Evolutionary conservation across 306 rosid genomes (phyloP).

Genomic region (Castanospermum australe): DNA sequence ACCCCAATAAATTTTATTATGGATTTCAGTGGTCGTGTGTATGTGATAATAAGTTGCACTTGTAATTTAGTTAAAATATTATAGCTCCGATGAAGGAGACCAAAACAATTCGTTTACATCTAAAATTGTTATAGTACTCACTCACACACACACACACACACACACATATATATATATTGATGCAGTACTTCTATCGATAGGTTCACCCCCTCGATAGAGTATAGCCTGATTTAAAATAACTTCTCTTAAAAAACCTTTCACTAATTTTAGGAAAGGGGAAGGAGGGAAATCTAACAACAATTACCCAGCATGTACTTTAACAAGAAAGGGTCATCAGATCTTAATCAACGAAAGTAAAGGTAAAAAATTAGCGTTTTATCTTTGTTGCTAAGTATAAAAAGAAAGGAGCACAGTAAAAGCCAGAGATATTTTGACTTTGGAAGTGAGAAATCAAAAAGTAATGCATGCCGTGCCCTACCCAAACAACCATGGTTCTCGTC

Average conservation of each 20-base stretch:
- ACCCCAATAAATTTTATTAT: too few relatives aligned
- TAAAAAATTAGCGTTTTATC: neutral
- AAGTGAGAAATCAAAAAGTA: slow-evolving; percentile 4
- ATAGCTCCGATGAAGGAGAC: too few relatives aligned
- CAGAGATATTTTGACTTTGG: neutral
- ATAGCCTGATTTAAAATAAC: neutral
- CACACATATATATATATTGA: too few relatives aligned
- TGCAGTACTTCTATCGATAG: neutral
- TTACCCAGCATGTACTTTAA: neutral
- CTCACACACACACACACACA: too few relatives aligned
- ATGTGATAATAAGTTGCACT: neutral
- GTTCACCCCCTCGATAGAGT: neutral
- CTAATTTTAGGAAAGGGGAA: neutral
- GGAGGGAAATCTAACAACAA: neutral
- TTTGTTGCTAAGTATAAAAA: neutral
- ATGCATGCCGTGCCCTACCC: slow-evolving; percentile 76
- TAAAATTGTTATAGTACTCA: neutral
- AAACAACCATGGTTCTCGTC: slow-evolving; percentile 98
- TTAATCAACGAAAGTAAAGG: neutral
- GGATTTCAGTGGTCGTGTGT: neutral
- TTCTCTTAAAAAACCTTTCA: neutral
- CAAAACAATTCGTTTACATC: slow-evolving; percentile 14
- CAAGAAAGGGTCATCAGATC: neutral
- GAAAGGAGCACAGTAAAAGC: neutral
- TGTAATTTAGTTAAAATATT: neutral